Base-by-base conservation (phyloP, 2,329 filamentous ascomycete genomes). In the Cladosporium phlei region DNA sequence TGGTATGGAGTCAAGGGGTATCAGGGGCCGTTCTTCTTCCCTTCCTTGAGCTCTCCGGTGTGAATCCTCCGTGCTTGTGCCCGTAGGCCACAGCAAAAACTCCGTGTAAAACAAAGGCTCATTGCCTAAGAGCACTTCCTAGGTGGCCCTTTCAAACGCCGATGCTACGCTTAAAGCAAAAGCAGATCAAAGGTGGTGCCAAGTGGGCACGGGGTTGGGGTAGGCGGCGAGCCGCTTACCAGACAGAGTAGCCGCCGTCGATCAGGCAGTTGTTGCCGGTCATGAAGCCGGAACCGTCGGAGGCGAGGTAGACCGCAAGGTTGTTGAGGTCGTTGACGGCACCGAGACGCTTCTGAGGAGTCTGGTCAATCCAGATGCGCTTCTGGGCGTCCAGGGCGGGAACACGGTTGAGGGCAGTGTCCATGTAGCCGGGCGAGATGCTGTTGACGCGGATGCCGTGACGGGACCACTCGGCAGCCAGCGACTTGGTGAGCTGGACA, bases 401-500 rank as follows among this genome's bases (percentile, higher is more conserved):
- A 6, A 87, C 84, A 50, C 83, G 82, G 78, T 88, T 90, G 52
- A 88, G 74, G 4, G 83, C 84, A 4, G 86, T 93, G 72, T 90
- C 85, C 82, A 91, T 90, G 73, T 91, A 91, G 22, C 86, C 86
- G 16, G 87, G 86, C 5, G 82, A 87, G 69, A 91, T 88, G 67
- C 80, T 84, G 77, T 93, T 93, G 60, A 90, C 86, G 28, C 86
- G 83, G 62, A 91, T 88, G 58, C 77, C 76, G 68, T 88, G 77
- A 69, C 86, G 85, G 60, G 86, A 85, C 86, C 87, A 91, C 70
- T 93, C 87, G 46, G 86, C 85, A 33, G 85, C 86, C 19, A 93
- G 79, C 3, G 85, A 88, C 73, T 86, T 88, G 68, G 80, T 84
- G 44, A 90, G 77, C 69, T 87, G 83, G 55, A 88, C 78, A 28